A percentile compares a stretch with the other conserved stretches of the same genome.
Evolutionary conservation across 495 filamentous ascomycete species (phyloP).

Genomic region (Mytilinidion resinicola): DNA sequence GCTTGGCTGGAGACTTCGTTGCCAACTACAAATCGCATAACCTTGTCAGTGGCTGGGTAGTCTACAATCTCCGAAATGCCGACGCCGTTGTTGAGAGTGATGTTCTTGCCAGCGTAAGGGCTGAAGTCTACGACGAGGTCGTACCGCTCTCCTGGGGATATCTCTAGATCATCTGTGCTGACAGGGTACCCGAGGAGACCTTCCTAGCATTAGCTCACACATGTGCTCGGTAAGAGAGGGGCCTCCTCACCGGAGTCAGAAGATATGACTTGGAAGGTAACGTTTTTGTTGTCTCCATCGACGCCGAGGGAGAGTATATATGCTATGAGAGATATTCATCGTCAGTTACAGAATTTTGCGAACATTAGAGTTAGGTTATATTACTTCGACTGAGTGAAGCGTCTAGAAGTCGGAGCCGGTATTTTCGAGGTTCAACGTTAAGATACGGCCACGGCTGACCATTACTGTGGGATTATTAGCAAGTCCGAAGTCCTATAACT

Average conservation of each 20-base stretch:
- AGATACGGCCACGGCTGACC: constrained; percentile 35
- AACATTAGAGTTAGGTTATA: background rate
- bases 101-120: constrained; percentile 41
- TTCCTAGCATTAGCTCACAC: background rate
- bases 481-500: no score
- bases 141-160: constrained; percentile 51
- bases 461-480: constrained; percentile 5
- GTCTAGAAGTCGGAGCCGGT: constrained; percentile 50
- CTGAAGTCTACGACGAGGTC: constrained; percentile 53
- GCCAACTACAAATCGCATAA: constrained; percentile 52
- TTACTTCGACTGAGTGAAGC: constrained; percentile 33
- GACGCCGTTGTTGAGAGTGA: constrained; percentile 42
- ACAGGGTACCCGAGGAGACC: constrained; percentile 40
- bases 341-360: background rate
- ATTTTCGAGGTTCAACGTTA: constrained; percentile 51
- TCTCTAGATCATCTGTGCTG: constrained; percentile 32
- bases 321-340: constrained; percentile 29
- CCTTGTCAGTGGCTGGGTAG: constrained; percentile 44
- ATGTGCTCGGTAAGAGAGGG: background rate
- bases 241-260: constrained; percentile 40
- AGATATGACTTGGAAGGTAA: constrained; percentile 50
- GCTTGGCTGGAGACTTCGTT: constrained; percentile 33
- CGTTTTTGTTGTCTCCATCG: constrained; percentile 12
- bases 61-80: constrained; percentile 41
- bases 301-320: constrained; percentile 40